Evolutionary conservation across 495 filamentous ascomycete genomes (phyloP).

Genomic region (Trichocladium uniseriatum): DNA sequence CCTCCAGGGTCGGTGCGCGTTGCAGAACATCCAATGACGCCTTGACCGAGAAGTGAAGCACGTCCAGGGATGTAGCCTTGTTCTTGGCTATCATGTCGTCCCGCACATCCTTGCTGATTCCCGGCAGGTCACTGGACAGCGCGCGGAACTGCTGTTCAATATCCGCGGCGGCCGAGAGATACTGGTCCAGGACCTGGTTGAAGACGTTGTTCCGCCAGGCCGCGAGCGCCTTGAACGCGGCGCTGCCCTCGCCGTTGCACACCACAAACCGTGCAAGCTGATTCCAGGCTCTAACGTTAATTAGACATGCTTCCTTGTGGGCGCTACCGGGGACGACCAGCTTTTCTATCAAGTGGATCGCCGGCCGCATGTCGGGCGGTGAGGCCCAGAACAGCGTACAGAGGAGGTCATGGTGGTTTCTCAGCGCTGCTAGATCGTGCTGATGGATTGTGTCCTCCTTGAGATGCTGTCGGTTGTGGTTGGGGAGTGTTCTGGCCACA

Average conservation of each 20-base stretch:
- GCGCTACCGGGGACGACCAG: slow-evolving; percentile 71
- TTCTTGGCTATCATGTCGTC: slow-evolving; percentile 36
- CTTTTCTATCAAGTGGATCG: slow-evolving; percentile 59
- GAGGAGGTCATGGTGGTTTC: slow-evolving; percentile 91
- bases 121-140: slow-evolving; percentile 30
- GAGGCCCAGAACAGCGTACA: slow-evolving; percentile 83
- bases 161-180: slow-evolving; percentile 39
- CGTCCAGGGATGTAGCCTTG: slow-evolving; percentile 37
- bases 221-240: slow-evolving; percentile 48
- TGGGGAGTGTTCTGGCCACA: slow-evolving; percentile 72
- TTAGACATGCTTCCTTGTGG: slow-evolving; percentile 75
- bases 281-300: slow-evolving; percentile 74
- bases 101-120: slow-evolving; percentile 30
- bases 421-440: slow-evolving; percentile 71
- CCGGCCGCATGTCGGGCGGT: slow-evolving; percentile 60
- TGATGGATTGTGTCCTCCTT: slow-evolving; percentile 68
- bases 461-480: slow-evolving; percentile 76
- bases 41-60: slow-evolving; percentile 33
- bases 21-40: slow-evolving; percentile 34
- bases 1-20: slow-evolving; percentile 27
- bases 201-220: slow-evolving; percentile 58
- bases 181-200: slow-evolving; percentile 41
- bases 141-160: slow-evolving; percentile 39
- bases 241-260: slow-evolving; percentile 45
- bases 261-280: slow-evolving; percentile 70